Evolutionary conservation across 208 protist species (phyloP), one percentile per base, ranked within the genome.

Genomic region (Acanthamoeba castellanii): DNA sequence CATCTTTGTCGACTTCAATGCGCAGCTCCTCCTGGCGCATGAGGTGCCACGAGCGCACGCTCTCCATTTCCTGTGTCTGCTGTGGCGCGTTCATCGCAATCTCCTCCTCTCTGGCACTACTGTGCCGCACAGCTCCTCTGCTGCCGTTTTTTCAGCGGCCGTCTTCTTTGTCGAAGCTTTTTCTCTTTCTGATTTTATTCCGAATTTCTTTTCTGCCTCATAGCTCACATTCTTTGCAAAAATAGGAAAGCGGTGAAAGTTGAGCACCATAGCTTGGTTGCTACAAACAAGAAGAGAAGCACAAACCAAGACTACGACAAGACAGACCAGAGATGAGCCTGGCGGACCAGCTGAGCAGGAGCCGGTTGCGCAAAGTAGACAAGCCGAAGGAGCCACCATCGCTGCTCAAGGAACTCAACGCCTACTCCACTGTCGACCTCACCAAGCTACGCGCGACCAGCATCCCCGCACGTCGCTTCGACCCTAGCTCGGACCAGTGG

Each of bases 1-100:
- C 81, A 37, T 88, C 42, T 37, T 88, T 88, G 81, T 88, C 81
- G 11, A 88, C 81, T 88, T 88, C 81, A 2, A 88, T 88, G 81
- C 81, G 81, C 50, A 88, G 81, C 81, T 88, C 81, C 34, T 88
- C 81, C 25, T 88, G 30, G 13, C 81, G 81, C 50, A 30, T 25
- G 52, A 88, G 81, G 6, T n/a, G 25, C 81, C 81, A 88, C 11
- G 25, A 34, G 50, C 81, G 81, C 81, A 37, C 27, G 22, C 18
- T 82, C 34, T 82, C 66, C 66, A 8, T 13, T n/a, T 82, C 72
- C 16, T 7, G 72, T 50, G 72, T 82, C 32, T 82, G 72, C 32
- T 82, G 72, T 32, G 72, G 37, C 72, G 20, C 22, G 8, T 50
- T 82, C 72, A 50, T 82, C 34, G 18, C 61, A 22, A 68, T 68